These are phyloP conservation scores for Apiospora aurea DNA, from an alignment of 2,329 filamentous ascomycete genomes.

Conservation along the genomic window DNA sequence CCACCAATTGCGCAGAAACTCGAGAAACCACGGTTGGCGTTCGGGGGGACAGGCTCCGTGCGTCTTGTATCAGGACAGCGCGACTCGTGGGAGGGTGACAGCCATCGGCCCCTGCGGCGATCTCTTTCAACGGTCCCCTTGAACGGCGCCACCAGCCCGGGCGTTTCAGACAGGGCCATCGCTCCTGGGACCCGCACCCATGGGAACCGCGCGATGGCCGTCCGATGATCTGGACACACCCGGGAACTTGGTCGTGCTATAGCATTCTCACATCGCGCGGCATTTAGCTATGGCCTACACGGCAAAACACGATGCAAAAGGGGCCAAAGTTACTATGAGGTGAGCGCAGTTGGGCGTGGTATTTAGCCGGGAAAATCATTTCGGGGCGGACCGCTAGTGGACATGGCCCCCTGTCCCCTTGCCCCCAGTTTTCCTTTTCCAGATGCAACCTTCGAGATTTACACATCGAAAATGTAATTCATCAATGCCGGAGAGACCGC, in stretches of 20 bases:
- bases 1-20: neutral
- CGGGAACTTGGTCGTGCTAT: neutral
- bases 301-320: neutral
- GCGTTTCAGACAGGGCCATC: neutral
- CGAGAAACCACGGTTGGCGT: neutral
- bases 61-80: neutral
- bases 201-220: neutral
- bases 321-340: neutral
- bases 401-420: neutral
- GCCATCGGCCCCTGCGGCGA: neutral
- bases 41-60: neutral
- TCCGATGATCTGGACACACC: neutral
- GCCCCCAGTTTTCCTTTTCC: neutral
- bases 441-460: neutral
- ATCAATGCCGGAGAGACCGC: too few relatives aligned
- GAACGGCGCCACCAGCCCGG: neutral
- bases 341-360: neutral
- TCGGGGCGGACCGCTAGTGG: conserved; percentile 5
- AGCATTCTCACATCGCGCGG: neutral
- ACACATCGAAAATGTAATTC: too few relatives aligned
- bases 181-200: neutral
- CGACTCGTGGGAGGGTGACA: neutral
- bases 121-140: neutral
- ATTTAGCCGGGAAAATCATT: neutral
- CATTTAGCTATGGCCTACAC: neutral